Evolutionary conservation across 2,329 filamentous ascomycete genomes (phyloP).

Genomic region (Ophiostoma australiae): DNA sequence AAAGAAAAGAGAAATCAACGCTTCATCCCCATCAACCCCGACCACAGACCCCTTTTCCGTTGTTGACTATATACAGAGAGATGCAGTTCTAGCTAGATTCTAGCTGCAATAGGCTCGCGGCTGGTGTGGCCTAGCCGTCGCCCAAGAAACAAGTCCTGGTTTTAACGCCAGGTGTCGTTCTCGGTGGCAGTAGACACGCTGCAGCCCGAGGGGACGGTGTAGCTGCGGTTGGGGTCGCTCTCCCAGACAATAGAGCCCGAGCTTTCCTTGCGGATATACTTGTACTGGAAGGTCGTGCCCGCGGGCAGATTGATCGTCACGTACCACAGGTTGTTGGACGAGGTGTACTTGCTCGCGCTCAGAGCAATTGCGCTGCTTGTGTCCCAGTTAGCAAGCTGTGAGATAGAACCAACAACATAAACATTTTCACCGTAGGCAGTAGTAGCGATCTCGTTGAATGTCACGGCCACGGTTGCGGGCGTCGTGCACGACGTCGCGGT

Average conservation of each 20-base stretch:
- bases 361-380: conserved; percentile 50
- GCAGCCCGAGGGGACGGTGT: conserved; percentile 31
- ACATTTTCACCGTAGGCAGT: conserved; percentile 60
- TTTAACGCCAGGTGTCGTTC: conserved; percentile 22
- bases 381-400: conserved; percentile 60
- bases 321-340: conserved; percentile 57
- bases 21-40: not conserved
- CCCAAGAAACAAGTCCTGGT: not conserved
- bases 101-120: too few species aligned
- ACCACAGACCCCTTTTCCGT: not conserved
- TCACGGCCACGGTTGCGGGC: conserved; percentile 52
- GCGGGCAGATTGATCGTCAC: conserved; percentile 50
- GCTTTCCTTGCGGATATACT: conserved; percentile 58
- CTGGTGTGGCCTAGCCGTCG: not conserved
- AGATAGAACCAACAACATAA: conserved; percentile 57
- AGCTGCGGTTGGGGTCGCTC: conserved; percentile 49
- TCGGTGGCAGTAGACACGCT: conserved; percentile 14
- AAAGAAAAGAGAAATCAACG: not conserved
- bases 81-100: not conserved
- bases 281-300: conserved; percentile 58
- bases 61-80: not conserved
- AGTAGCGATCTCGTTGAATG: conserved; percentile 55
- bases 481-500: conserved; percentile 18
- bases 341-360: conserved; percentile 55
- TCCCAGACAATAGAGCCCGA: conserved; percentile 60